A percentile compares a stretch with the other conserved stretches of the same genome.
These are phyloP conservation scores for Candida palmyrensis DNA, from an alignment of 805 yeast species.

Conservation along the genomic window DNA sequence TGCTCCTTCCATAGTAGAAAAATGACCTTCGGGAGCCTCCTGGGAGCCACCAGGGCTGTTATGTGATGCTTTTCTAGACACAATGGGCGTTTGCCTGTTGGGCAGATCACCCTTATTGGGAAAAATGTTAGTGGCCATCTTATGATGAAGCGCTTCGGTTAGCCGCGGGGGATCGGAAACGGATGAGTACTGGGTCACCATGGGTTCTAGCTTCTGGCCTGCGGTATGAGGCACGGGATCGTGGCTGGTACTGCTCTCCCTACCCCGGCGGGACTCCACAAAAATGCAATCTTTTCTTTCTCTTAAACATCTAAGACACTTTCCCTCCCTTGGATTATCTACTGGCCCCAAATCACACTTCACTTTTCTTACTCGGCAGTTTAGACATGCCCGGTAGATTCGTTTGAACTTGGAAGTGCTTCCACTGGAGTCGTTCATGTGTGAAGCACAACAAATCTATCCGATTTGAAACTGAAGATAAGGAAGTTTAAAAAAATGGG, in stretches of 20 bases:
- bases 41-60: no score
- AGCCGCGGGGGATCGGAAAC: background rate
- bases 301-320: conserved; percentile 79
- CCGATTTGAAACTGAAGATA: no score
- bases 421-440: background rate
- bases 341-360: conserved; percentile 81
- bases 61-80: no score
- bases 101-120: no score
- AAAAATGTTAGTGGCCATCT: no score
- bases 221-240: no score
- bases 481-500: no score
- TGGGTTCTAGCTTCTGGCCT: background rate
- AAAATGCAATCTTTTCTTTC: conserved; percentile 80
- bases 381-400: conserved; percentile 77
- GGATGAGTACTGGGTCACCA: no score
- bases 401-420: conserved; percentile 41
- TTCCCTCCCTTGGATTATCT: conserved; percentile 68
- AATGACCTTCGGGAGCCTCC: conserved; percentile 13
- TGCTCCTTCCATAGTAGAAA: conserved; percentile 52
- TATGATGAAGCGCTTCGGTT: no score
- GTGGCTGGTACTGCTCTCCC: no score
- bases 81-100: no score
- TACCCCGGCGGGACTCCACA: conserved; percentile 34
- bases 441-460: no score
- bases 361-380: conserved; percentile 79